Base-by-base conservation (phyloP, 2,329 filamentous ascomycete genomes). In the Diplocarpon mali region DNA sequence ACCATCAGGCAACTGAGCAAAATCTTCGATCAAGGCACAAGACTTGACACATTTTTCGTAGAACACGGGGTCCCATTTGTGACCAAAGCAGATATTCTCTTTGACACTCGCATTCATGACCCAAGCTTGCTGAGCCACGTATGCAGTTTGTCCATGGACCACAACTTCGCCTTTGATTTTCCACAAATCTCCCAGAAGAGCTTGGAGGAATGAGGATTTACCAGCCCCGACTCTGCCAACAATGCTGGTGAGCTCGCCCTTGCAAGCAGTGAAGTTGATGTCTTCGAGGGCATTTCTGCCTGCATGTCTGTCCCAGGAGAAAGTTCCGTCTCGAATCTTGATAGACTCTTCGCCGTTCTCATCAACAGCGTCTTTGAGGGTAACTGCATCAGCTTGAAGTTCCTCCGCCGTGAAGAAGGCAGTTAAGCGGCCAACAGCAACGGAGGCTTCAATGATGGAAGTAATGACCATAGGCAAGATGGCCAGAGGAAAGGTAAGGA, bases 391-490 rank as follows among this genome's bases (percentile, higher is more conserved):
- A 1, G 75, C 65, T 62, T 98, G 92, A 28, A 98, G 70, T 64
- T 98, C 92, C 57, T 96, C 90, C 1, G 92, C 85, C 0, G 71
- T 76, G 48, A 98, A 78, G 64, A 87, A 98, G 31, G 80, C 75
- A 0, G 88, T 92, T 53, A 98, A 70, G 58, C 92, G 85, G 24
- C 77, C 78, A 16, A 93, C 86, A 17, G 92, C 92, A 44, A 98
- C 92, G n/a, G 79, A 85, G 10, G 92, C 89, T 64, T 98, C 92
- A 28, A 98, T 88, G 51, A 98, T 86, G 6, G 90, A 83, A 0
- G 89, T 95, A 55, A 98, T 96, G 31, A 98, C 89, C 89, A 98
- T 96, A 7, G 92, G 92, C 27, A 98, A 70, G 31, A 98, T 82
- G 2, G 92, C 84, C 43, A 98, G 76, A 1, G 92, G 93, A 67